Conservation (phyloP, 2,329 filamentous ascomycete genomes). For the Neonectria punicea region DNA sequence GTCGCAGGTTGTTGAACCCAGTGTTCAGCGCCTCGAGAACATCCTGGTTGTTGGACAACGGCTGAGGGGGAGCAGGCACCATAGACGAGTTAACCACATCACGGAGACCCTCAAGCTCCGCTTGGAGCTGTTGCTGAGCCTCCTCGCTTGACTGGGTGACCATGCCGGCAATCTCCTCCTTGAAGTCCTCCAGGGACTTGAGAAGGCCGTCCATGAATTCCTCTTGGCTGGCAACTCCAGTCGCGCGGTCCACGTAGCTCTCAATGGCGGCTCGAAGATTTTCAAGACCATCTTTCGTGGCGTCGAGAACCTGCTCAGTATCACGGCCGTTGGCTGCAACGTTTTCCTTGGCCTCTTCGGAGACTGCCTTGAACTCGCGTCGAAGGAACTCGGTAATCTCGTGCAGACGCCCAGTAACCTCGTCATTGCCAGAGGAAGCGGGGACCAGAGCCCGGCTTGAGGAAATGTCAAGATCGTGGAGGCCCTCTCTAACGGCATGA, state of each 20-base stretch:
- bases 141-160: conserved; percentile 59
- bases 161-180: conserved; percentile 73
- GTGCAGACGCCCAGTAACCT: conserved; percentile 66
- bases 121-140: conserved; percentile 74
- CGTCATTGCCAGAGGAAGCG: conserved; percentile 55
- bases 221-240: conserved; percentile 76
- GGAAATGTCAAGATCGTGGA: conserved; percentile 62
- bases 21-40: conserved; percentile 76
- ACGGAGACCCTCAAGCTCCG: conserved; percentile 84
- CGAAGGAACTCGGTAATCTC: conserved; percentile 73
- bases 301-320: conserved; percentile 88
- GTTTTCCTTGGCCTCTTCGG: conserved; percentile 78
- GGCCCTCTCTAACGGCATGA: conserved; percentile 70
- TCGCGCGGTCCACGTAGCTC: conserved; percentile 78
- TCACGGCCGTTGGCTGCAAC: conserved; percentile 81
- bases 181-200: conserved; percentile 73
- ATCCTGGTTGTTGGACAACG: conserved; percentile 64
- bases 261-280: conserved; percentile 84
- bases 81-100: conserved; percentile 79
- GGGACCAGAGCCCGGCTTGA: conserved; percentile 54
- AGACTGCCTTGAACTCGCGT: conserved; percentile 68
- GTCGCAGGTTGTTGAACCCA: conserved; percentile 78
- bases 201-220: conserved; percentile 79
- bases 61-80: conserved; percentile 64
- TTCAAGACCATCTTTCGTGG: conserved; percentile 88